phyloP scores from a whole-genome alignment of 2,329 filamentous ascomycete species.

The Pseudomassariella vexata region DNA sequence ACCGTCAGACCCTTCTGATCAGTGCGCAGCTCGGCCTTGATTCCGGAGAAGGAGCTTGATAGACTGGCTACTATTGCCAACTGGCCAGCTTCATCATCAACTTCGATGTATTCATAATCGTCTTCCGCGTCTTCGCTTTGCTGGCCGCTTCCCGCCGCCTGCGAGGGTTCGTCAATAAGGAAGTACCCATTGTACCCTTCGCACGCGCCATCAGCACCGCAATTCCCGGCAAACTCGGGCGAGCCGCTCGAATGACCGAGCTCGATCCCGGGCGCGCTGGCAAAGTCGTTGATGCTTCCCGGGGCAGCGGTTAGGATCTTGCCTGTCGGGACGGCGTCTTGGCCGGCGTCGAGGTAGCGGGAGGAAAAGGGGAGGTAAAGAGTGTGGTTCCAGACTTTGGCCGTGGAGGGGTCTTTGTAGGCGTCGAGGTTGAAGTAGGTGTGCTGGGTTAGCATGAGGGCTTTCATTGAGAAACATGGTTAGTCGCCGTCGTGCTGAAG shows the following conservation, averaged over 20 bases:
- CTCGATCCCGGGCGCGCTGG: conserved; percentile 51
- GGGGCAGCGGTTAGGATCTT: conserved; percentile 50
- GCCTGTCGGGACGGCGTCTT: conserved; percentile 53
- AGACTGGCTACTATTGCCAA: conserved; percentile 45
- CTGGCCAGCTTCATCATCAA: too few relatives aligned
- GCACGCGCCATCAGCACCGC: conserved; percentile 56
- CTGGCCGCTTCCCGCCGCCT: too few relatives aligned
- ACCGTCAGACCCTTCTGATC: conserved; percentile 68
- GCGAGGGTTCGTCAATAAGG: conserved; percentile 38
- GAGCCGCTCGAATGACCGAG: conserved; percentile 56
- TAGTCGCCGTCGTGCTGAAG: too few relatives aligned
- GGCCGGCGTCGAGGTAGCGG: conserved; percentile 51
- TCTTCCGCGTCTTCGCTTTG: too few relatives aligned
- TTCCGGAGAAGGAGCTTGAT: conserved; percentile 58
- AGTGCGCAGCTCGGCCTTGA: conserved; percentile 63
- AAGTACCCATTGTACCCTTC: conserved; percentile 65
- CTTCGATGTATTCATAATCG: too few relatives aligned
- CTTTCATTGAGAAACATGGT: conserved; percentile 14
- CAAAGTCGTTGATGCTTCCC: conserved; percentile 60
- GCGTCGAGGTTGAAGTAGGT: conserved; percentile 66
- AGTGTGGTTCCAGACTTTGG: conserved; percentile 55
- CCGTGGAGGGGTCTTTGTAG: conserved; percentile 50
- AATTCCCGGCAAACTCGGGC: conserved; percentile 55
- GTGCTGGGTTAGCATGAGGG: conserved; percentile 61
- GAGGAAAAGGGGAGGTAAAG: conserved; percentile 57